These are phyloP conservation scores for Ogataea philodendri DNA, from an alignment of 805 yeast species.

Conservation along the genomic window DNA sequence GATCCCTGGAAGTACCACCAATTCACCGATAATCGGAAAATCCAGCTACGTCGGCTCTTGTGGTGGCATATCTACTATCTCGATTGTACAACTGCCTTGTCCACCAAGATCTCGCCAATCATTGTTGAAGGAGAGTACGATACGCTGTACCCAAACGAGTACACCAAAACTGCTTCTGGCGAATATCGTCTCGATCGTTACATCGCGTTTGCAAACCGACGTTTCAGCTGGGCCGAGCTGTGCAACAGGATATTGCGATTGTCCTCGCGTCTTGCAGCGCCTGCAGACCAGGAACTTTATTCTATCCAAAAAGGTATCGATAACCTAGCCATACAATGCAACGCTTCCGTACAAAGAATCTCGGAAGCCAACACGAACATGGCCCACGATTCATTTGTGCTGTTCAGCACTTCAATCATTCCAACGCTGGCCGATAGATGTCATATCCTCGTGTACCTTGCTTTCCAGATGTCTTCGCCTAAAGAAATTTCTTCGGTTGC, in stretches of 20 bases:
- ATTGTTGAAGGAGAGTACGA: conserved; percentile 53
- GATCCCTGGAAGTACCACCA: conserved; percentile 57
- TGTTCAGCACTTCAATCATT: conserved; percentile 20
- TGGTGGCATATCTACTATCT: conserved; percentile 68
- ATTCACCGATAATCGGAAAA: conserved; percentile 45
- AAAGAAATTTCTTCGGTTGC: conserved; percentile 8
- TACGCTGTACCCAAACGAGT: conserved; percentile 52
- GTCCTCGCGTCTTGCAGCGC: conserved; percentile 12
- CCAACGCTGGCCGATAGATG: conserved; percentile 25
- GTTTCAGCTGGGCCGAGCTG: conserved; percentile 41
- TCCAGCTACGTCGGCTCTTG: conserved; percentile 53
- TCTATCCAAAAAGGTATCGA: conserved; percentile 18
- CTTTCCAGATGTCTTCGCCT: background rate
- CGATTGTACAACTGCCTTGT: conserved; percentile 56
- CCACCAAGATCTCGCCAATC: conserved; percentile 53
- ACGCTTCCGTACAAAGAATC: conserved; percentile 23
- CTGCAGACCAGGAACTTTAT: conserved; percentile 1
- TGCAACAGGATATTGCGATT: conserved; percentile 20
- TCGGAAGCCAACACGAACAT: conserved; percentile 19
- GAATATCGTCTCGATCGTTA: conserved; percentile 42
- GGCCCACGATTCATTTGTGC: conserved; percentile 19
- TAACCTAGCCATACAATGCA: conserved; percentile 21
- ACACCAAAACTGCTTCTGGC: conserved; percentile 25
- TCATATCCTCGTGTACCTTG: conserved; percentile 12
- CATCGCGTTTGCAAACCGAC: conserved; percentile 50